Conservation (phyloP, 108 stramenopile species). For the Mediolabrus comicus region DNA sequence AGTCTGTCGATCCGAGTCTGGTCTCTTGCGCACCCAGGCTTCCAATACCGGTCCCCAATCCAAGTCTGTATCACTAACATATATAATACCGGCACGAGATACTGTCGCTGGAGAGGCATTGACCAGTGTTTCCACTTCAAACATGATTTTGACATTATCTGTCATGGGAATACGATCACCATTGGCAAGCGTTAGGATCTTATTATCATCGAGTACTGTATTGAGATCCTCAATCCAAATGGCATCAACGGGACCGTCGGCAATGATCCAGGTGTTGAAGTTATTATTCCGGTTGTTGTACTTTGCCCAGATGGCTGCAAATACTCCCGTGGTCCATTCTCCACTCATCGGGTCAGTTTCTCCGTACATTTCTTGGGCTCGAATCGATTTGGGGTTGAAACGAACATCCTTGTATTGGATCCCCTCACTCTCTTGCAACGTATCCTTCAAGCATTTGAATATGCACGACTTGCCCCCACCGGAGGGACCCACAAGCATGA, state of each 20-base stretch:
- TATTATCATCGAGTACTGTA: constrained; percentile 91
- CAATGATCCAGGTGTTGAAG: constrained; percentile 93
- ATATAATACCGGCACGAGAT: constrained; percentile 92
- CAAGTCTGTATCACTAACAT: constrained; percentile 88
- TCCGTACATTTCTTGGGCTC: constrained; percentile 93
- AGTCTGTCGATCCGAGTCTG: constrained; percentile 51
- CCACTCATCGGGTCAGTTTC: constrained; percentile 85
- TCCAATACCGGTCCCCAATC: constrained; percentile 87
- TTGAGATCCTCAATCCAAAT: constrained; percentile 96
- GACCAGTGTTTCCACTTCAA: constrained; percentile 88
- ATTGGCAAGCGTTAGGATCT: constrained; percentile 86
- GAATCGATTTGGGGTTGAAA: constrained; percentile 92
- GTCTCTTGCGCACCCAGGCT: constrained; percentile 81
- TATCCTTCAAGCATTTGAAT: constrained; percentile 71
- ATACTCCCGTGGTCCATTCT: constrained; percentile 93
- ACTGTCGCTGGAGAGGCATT: constrained; percentile 95
- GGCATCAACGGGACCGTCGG: constrained; percentile 93
- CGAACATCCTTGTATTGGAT: constrained; percentile 76
- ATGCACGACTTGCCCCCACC: constrained; percentile 92
- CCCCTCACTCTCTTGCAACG: constrained; percentile 71
- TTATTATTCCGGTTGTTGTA: constrained; percentile 84
- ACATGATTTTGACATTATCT: constrained; percentile 86
- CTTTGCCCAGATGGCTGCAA: constrained; percentile 92
- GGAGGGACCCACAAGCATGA: constrained; percentile 90
- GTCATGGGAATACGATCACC: constrained; percentile 96